Evolutionary conservation across 179 eudicot species (phyloP).

Genomic region (Patellifolia procumbens): DNA sequence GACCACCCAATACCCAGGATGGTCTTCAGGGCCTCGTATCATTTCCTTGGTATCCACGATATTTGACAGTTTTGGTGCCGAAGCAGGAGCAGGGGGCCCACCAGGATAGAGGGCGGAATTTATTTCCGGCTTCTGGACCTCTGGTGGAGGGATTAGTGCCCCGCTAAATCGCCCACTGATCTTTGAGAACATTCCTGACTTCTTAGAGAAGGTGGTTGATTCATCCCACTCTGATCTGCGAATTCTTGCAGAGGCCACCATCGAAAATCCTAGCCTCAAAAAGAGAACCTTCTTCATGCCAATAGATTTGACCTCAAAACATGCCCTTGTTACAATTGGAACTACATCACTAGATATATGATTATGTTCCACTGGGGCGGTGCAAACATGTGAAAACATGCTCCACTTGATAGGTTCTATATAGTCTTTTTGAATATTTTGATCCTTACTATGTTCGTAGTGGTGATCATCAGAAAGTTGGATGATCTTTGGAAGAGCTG

Average conservation of each 20-base stretch:
- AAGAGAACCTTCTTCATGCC: slow-evolving; percentile 84
- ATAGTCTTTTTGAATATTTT: slow-evolving; percentile 52
- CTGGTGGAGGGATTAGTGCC: slow-evolving; percentile 40
- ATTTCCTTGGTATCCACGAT: slow-evolving; percentile 83
- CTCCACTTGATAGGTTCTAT: slow-evolving; percentile 81
- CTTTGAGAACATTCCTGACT: slow-evolving; percentile 79
- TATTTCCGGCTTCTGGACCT: slow-evolving; percentile 67
- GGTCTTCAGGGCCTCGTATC: slow-evolving; percentile 87
- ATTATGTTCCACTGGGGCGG: slow-evolving; percentile 69
- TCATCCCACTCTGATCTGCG: slow-evolving; percentile 89
- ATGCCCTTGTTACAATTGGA: slow-evolving; percentile 79
- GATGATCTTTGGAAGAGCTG: slow-evolving; percentile 64
- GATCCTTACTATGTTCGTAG: slow-evolving; percentile 39
- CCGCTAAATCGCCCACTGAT: slow-evolving; percentile 77
- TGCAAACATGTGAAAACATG: slow-evolving; percentile 90
- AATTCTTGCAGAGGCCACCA: slow-evolving; percentile 60
- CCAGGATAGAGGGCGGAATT: slow-evolving; percentile 84
- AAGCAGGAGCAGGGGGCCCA: slow-evolving; percentile 72
- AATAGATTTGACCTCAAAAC: slow-evolving; percentile 76
- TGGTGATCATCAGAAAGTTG: slow-evolving; percentile 59
- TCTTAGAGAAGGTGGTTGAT: slow-evolving; percentile 51
- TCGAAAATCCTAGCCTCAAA: slow-evolving; percentile 78
- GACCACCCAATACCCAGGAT: slow-evolving; percentile 97
- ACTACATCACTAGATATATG: slow-evolving; percentile 55
- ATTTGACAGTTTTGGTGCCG: slow-evolving; percentile 58